Base-by-base conservation (phyloP, 2,329 filamentous ascomycete genomes). In the Neopestalotiopsis rosae region DNA sequence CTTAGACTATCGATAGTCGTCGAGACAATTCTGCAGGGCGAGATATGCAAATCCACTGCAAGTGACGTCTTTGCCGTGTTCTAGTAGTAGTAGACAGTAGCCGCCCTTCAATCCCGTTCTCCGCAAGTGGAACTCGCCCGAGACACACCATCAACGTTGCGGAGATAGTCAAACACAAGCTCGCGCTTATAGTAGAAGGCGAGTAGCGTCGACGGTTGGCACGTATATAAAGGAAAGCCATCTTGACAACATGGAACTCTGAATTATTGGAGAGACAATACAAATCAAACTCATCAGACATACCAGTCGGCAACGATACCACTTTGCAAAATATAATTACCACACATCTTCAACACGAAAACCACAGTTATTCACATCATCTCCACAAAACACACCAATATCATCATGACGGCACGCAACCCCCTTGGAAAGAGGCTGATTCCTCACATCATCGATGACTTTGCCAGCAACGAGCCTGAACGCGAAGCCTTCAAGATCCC, bases 401-500 rank as follows among this genome's bases (percentile, higher is more conserved):
- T 28, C 28, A 49, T 24, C 20, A 64, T 64, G 61, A 52, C 61
- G 7, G n/a, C 64, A 12, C 17, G 17, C 52, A 58, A 57, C 24
- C 24, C 42, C 2, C 38, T 42, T 28, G 66, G 69, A 34, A 66
- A 67, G 14, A 79, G 82, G 30, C 73, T 83, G 13, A 69, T 83
- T 9, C 76, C 81, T 24, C 74, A 80, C 67, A 73, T 84, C 59
- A 73, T 84, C 58, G 82, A 84, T 68, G 78, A 81, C 0, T 71
- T 75, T 10, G 82, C 82, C 28, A 65, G 66, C 5, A 74, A 66
- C 4, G 76, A 81, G 1, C 82, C 83, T 1, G 45, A 76, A 20
- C 73, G 76, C n/a, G 76, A 81, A 59, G 79, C 74, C 65, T 74
- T 82, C 52, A 77, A 76, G 6, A 69, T 80, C 12, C 82, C 82